Percentiles rank a stretch among this genome's conserved stretches.
Conservation (phyloP, 192 early-diverging fungal genomes). For the Linnemannia exigua region DNA sequence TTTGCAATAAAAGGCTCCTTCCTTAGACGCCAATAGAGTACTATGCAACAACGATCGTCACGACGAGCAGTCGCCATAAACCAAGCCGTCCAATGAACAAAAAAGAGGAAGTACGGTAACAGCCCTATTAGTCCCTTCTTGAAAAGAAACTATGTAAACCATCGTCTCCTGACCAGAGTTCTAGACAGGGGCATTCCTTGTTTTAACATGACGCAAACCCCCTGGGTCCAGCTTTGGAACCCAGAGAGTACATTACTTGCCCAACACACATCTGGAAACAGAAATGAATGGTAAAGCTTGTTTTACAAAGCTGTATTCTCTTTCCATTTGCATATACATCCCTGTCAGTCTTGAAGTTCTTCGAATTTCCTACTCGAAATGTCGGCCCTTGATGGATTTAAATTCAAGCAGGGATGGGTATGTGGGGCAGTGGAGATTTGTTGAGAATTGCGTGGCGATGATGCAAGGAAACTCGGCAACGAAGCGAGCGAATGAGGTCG, state of each 20-base stretch:
- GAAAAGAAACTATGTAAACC: constrained; percentile 24
- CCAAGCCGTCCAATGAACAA: neutral
- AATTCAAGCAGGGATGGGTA: too few species aligned
- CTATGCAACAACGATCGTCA: too few species aligned
- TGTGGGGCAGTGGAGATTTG: too few species aligned
- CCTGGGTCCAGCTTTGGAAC: constrained; percentile 19
- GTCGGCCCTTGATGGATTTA: too few species aligned
- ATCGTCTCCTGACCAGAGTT: constrained; percentile 25
- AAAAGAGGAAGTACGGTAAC: neutral
- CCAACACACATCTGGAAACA: constrained; percentile 32
- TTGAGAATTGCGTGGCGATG: too few species aligned
- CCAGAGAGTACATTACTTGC: constrained; percentile 33
- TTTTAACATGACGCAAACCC: constrained; percentile 28
- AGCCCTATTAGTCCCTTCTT: constrained; percentile 2
- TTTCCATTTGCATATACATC: neutral
- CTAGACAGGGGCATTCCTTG: constrained; percentile 39
- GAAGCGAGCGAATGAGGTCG: too few species aligned
- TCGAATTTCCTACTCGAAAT: too few species aligned
- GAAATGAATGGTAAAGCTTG: constrained; percentile 17
- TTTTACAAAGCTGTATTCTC: neutral
- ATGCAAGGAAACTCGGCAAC: too few species aligned
- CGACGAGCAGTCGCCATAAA: too few species aligned
- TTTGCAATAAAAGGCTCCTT: too few species aligned
- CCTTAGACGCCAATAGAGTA: too few species aligned
- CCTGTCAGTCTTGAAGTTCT: too few species aligned